Evolutionary conservation across 495 filamentous ascomycete species (phyloP).

Genomic region (Durotheca rogersii): DNA sequence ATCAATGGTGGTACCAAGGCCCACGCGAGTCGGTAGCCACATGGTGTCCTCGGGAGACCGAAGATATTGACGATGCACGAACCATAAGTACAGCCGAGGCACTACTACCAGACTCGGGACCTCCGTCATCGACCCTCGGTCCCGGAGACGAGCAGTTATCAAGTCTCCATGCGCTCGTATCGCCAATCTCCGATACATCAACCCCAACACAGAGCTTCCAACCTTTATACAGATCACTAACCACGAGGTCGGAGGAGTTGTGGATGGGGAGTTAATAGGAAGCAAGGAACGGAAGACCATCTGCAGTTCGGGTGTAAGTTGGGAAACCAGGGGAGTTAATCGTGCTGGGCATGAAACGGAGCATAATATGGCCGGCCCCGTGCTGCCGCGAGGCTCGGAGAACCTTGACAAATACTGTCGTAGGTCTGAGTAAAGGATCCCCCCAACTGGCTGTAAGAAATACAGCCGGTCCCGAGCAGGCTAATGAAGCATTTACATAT

Average conservation of each 20-base stretch:
- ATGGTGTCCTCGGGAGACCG: constrained; percentile 14
- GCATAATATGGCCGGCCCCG: too few species aligned
- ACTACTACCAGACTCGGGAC: constrained; percentile 20
- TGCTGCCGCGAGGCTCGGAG: too few species aligned
- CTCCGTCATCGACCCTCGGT: constrained; percentile 15
- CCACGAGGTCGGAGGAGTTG: constrained; percentile 27
- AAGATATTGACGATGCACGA: constrained; percentile 13
- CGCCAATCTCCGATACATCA: constrained; percentile 22
- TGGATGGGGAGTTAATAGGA: constrained; percentile 21
- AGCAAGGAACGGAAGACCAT: background rate
- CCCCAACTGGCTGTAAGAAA: too few species aligned
- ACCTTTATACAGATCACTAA: constrained; percentile 19
- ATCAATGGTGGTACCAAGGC: constrained; percentile 54
- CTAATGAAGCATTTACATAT: too few species aligned
- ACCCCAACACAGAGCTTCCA: constrained; percentile 16
- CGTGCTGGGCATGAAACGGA: too few species aligned
- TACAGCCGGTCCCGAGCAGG: too few species aligned
- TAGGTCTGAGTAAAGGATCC: too few species aligned
- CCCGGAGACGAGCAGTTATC: constrained; percentile 4
- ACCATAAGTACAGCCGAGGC: constrained; percentile 22
- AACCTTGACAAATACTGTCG: too few species aligned
- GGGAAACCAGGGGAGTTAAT: too few species aligned
- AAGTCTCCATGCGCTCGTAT: constrained; percentile 16
- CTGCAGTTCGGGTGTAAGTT: too few species aligned
- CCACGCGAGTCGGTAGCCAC: constrained; percentile 26